phyloP scores from a whole-genome alignment of 2,329 filamentous ascomycete genomes.

The Verticillium klebahnii region DNA sequence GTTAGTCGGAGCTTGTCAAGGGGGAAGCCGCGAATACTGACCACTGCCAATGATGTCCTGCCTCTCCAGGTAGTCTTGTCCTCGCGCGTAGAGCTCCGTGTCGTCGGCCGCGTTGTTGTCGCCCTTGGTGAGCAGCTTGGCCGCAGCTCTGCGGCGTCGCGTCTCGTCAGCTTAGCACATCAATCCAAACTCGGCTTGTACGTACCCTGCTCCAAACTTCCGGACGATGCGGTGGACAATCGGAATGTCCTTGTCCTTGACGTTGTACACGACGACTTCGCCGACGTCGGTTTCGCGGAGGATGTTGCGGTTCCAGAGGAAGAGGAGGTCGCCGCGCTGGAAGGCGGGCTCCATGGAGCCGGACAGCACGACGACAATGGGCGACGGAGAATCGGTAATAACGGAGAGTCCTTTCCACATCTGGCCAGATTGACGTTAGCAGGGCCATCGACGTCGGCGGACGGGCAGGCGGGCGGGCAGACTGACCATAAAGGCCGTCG shows the following conservation, averaged over 20 bases:
- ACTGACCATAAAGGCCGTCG: slow-evolving; percentile 81
- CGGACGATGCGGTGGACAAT: slow-evolving; percentile 93
- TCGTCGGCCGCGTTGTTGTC: slow-evolving; percentile 96
- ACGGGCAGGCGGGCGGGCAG: not conserved
- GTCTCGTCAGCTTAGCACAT: not conserved
- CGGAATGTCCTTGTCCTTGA: slow-evolving; percentile 90
- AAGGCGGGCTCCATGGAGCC: slow-evolving; percentile 84
- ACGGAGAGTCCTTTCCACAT: slow-evolving; percentile 89
- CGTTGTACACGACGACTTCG: slow-evolving; percentile 67
- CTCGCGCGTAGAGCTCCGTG: slow-evolving; percentile 77
- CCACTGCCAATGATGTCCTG: slow-evolving; percentile 83
- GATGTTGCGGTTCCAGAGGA: slow-evolving; percentile 70
- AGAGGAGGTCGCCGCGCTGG: slow-evolving; percentile 70
- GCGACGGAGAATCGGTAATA: slow-evolving; percentile 67
- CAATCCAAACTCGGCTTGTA: slow-evolving; percentile 2
- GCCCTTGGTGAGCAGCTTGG: slow-evolving; percentile 89
- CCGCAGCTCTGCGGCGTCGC: slow-evolving; percentile 36
- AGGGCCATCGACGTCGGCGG: not conserved
- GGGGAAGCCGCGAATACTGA: not conserved
- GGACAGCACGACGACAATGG: slow-evolving; percentile 79
- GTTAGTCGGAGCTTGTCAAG: not conserved
- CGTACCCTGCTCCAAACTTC: slow-evolving; percentile 57
- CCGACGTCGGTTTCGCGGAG: slow-evolving; percentile 50
- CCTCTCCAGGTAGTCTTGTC: slow-evolving; percentile 81
- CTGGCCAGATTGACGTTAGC: slow-evolving; percentile 24